Base-by-base conservation (phyloP, 352 stramenopile species). In the Detonula confervacea region DNA sequence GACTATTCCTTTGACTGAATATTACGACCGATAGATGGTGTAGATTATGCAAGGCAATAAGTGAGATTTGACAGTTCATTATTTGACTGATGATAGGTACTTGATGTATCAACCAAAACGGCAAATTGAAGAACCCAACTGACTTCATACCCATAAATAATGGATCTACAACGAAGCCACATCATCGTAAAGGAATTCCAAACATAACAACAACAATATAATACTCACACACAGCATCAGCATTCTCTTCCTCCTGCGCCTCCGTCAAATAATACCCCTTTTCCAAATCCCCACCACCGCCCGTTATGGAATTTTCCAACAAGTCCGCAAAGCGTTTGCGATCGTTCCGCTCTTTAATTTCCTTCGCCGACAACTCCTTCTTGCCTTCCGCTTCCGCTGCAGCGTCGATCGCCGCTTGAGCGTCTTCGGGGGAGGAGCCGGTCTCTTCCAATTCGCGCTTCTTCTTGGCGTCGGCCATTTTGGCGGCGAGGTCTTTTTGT, bases 341-440 rank as follows among this genome's bases (percentile, higher is more conserved):
- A 80, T 93, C 88, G 70, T 93, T 93, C 5, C 73, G 51, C 62
- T 85, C 46, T 69, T 92, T 90, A 9, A 93, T 91, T 77, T 92
- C 77, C 33, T 83, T 67, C 20, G 75, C 67, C 7, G 83, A 84
- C 25, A 91, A 60, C 57, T 59, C 14, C 49, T 65, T 49, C 37
- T 61, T 37, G 14, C 29, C 54, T 25, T 52, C 44, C 57, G 30
- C 55, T 30, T 44, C 29, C 7, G 25, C 1, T 22, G 55, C 18
- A 18, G 35, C 16, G 18, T 46, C 51, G 20, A 30, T 18, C 55
- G 12, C 22, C 47, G 44, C 27, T n/a, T 9, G 12, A 24, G 18
- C 65, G n/a, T 11, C 30, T 42, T 44, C 73, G 24, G 25, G 59
- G 30, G 18, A 37, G 25, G n/a, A n/a, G n/a, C n/a, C n/a, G n/a